Percentiles rank a stretch among this genome's conserved stretches.
Conservation (phyloP, 1,284 basidiomycete species). For the Cutaneotrichosporon mucoides region DNA sequence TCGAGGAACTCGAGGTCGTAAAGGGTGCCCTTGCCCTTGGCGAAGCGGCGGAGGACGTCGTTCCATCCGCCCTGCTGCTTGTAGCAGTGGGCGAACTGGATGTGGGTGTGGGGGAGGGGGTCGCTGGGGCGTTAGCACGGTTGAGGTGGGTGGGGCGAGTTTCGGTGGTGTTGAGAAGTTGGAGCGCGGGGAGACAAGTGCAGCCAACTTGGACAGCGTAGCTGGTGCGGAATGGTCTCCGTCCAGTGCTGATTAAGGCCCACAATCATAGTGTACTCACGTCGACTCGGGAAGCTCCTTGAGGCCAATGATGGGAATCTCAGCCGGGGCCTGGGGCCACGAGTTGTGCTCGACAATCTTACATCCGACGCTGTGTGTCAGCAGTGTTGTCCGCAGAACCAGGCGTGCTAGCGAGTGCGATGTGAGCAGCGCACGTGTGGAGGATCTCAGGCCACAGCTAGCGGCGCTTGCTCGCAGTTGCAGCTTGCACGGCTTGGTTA, state of each 20-base stretch:
- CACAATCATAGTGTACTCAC: conserved; percentile 26
- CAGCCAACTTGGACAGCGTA: background rate
- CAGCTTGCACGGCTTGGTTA: background rate
- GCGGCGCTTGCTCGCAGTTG: conserved; percentile 47
- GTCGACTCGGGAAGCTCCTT: conserved; percentile 87
- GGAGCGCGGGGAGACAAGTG: background rate
- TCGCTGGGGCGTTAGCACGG: conserved; percentile 44
- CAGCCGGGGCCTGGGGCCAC: conserved; percentile 71
- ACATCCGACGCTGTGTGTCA: conserved; percentile 62
- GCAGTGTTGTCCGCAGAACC: too few species aligned
- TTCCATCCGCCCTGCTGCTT: conserved; percentile 95
- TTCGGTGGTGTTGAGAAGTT: background rate
- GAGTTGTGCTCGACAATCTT: conserved; percentile 82
- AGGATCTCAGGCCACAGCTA: too few species aligned
- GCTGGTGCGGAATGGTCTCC: too few species aligned
- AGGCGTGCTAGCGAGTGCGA: too few species aligned
- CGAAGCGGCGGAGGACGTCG: conserved; percentile 80
- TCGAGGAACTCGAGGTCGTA: conserved; percentile 98
- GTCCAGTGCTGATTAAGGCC: too few species aligned
- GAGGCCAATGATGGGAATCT: conserved; percentile 85
- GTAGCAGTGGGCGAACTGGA: conserved; percentile 99
- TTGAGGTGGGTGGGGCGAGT: too few species aligned
- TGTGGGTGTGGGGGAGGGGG: conserved; percentile 87
- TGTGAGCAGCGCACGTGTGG: too few species aligned
- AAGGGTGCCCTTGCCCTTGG: conserved; percentile 76